Percentiles rank a stretch among this genome's conserved stretches.
phyloP scores from a whole-genome alignment of 192 early-diverging fungal species.

The Phycomyces nitens region DNA sequence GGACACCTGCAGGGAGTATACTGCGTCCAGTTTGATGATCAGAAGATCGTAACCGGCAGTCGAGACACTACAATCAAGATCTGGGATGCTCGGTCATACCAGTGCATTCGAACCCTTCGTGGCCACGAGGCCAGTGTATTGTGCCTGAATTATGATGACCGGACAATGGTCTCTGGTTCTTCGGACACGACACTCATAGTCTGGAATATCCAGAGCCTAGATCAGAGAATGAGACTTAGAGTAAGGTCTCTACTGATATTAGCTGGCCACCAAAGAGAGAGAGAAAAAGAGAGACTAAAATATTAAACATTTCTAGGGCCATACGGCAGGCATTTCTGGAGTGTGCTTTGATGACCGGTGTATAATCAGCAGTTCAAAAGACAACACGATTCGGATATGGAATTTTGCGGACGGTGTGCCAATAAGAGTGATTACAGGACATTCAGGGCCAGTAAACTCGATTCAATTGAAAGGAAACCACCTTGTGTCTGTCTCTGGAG shows the following conservation, averaged over 20 bases:
- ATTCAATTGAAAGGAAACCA: constrained; percentile 72
- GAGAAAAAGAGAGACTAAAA: neutral
- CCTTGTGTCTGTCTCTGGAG: constrained; percentile 82
- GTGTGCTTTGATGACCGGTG: constrained; percentile 74
- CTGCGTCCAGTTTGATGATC: constrained; percentile 85
- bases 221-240: constrained; percentile 45
- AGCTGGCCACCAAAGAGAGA: neutral
- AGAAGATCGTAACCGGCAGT: constrained; percentile 78
- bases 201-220: constrained; percentile 69
- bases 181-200: constrained; percentile 84
- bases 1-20: constrained; percentile 88
- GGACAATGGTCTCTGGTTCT: constrained; percentile 81
- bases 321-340: constrained; percentile 79
- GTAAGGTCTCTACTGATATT: constrained; percentile 10
- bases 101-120: constrained; percentile 57
- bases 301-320: constrained; percentile 45
- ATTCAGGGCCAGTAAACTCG: constrained; percentile 93
- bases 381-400: constrained; percentile 91
- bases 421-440: constrained; percentile 76
- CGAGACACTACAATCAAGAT: constrained; percentile 79
- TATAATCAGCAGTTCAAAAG: constrained; percentile 94
- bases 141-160: constrained; percentile 82
- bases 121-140: constrained; percentile 75
- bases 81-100: constrained; percentile 73
- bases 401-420: constrained; percentile 57